Evolutionary conservation across 2,329 filamentous ascomycete genomes (phyloP).

Genomic region (Penicillium crustosum): DNA sequence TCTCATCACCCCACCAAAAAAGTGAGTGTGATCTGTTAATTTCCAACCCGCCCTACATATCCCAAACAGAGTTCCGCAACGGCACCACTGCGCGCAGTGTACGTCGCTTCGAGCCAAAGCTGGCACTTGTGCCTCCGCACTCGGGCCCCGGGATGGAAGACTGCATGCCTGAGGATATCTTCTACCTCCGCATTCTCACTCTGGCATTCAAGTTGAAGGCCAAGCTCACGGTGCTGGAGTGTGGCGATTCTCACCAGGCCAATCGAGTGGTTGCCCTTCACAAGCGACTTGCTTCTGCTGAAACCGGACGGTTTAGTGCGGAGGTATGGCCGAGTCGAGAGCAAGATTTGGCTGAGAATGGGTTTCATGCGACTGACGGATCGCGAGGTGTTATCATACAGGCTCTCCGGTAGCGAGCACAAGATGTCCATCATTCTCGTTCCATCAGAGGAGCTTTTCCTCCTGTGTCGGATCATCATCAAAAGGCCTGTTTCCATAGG

Average conservation of each 20-base stretch:
- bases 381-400: constrained; percentile 26
- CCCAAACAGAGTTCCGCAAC: constrained; percentile 57
- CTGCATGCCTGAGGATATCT: constrained; percentile 33
- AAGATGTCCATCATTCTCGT: not conserved
- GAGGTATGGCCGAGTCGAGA: constrained; percentile 22
- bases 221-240: constrained; percentile 38
- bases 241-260: constrained; percentile 37
- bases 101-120: constrained; percentile 73
- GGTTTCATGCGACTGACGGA: constrained; percentile 23
- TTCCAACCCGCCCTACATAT: constrained; percentile 92
- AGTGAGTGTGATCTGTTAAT: constrained; percentile 64
- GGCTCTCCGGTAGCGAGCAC: not conserved
- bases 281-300: constrained; percentile 3
- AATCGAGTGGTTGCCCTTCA: constrained; percentile 30
- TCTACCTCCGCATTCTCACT: constrained; percentile 37
- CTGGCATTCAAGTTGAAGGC: constrained; percentile 26
- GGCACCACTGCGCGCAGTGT: constrained; percentile 70
- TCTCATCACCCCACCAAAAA: not conserved
- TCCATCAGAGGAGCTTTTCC: not conserved
- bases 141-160: not conserved
- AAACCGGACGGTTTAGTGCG: not conserved
- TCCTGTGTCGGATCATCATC: not conserved
- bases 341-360: constrained; percentile 17
- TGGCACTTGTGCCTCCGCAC: constrained; percentile 69
- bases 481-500: not conserved